These are phyloP conservation scores for Saccharomycopsis sp. DNA, from an alignment of 805 yeast species.

Conservation along the genomic window DNA sequence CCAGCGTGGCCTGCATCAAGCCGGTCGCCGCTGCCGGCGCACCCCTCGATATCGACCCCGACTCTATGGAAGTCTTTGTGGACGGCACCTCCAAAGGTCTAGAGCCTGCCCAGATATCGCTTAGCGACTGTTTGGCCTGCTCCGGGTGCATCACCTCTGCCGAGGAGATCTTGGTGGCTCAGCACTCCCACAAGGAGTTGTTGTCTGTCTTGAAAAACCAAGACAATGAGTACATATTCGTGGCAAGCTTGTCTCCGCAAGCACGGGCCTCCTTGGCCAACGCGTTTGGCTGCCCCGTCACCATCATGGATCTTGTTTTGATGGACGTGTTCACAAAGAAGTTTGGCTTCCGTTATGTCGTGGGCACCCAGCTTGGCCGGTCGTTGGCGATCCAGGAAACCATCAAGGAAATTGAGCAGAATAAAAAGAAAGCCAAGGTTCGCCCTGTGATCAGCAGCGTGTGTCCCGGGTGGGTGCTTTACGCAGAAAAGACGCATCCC, in stretches of 20 bases:
- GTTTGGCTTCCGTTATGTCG: constrained; percentile 64
- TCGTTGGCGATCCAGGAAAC: constrained; percentile 50
- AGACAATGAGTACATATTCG: constrained; percentile 33
- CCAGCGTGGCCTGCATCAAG: constrained; percentile 84
- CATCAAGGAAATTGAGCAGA: constrained; percentile 30
- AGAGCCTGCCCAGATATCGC: constrained; percentile 76
- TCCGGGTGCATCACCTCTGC: constrained; percentile 96
- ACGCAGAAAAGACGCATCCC: constrained; percentile 94
- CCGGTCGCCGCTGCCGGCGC: constrained; percentile 31
- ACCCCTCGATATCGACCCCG: constrained; percentile 33
- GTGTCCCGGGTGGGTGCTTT: constrained; percentile 96
- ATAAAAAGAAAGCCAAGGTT: constrained; percentile 15
- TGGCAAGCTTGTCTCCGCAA: constrained; percentile 79
- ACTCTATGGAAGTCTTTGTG: constrained; percentile 62
- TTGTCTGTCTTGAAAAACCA: constrained; percentile 43
- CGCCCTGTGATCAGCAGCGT: constrained; percentile 59
- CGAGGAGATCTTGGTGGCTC: constrained; percentile 86
- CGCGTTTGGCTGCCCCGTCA: constrained; percentile 47
- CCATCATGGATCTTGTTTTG: constrained; percentile 52
- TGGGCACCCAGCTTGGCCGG: constrained; percentile 81
- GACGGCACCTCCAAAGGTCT: constrained; percentile 44
- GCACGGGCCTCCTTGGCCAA: constrained; percentile 72
- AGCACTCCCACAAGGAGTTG: constrained; percentile 80
- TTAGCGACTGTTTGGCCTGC: constrained; percentile 93
- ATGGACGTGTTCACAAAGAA: constrained; percentile 46